These are phyloP conservation scores for Cladophialophora carrionii DNA, from an alignment of 2,329 filamentous ascomycete genomes.

Conservation along the genomic window DNA sequence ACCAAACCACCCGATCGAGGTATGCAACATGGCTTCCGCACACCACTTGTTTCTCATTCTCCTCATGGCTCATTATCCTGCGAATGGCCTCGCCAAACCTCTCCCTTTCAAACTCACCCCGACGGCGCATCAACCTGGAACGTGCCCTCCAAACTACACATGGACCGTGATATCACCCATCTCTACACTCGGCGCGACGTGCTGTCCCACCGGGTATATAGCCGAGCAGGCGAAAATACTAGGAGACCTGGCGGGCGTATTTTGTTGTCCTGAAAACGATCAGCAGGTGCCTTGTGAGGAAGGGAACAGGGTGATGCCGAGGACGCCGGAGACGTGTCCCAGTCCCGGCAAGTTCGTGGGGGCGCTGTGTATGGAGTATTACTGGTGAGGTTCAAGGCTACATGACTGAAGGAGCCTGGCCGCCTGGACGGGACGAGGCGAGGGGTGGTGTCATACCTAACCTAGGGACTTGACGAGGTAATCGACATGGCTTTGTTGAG, in stretches of 20 bases:
- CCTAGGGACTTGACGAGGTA: not conserved
- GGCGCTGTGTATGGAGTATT: conserved; percentile 7
- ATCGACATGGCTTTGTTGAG: not conserved
- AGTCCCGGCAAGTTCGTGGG: not conserved
- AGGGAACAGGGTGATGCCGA: conserved; percentile 5
- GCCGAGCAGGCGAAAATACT: conserved; percentile 6
- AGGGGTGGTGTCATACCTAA: too few species aligned
- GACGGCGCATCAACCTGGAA: conserved; percentile 1
- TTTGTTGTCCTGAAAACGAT: conserved; percentile 16
- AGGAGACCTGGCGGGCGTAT: conserved; percentile 15
- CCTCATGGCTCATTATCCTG: not conserved
- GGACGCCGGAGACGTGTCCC: conserved; percentile 16
- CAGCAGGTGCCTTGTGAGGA: conserved; percentile 6
- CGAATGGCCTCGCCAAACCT: not conserved
- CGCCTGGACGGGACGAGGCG: not conserved
- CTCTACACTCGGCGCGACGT: conserved; percentile 18
- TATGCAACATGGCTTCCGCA: not conserved
- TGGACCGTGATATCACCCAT: conserved; percentile 13
- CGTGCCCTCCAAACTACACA: conserved; percentile 5
- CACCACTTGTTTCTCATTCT: not conserved
- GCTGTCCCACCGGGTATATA: conserved; percentile 17
- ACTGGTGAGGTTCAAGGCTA: conserved; percentile 3
- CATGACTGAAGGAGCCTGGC: too few species aligned
- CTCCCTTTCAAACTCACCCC: not conserved
- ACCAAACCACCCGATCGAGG: not conserved